Evolutionary conservation across 306 rosid genomes (phyloP).

Genomic region (Malus fusca): DNA sequence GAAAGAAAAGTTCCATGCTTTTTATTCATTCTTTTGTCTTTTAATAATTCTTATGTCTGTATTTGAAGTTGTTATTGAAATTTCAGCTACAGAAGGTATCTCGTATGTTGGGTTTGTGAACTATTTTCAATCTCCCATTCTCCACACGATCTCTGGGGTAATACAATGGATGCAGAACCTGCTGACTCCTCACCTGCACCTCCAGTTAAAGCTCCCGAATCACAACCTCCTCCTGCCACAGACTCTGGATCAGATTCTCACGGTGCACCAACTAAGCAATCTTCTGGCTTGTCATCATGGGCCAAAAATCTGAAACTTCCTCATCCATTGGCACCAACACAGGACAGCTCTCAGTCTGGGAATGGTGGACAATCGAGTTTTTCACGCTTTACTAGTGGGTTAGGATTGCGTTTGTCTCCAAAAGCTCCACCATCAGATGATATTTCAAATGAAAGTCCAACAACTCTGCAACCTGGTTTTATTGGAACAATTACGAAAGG

Average conservation of each 20-base stretch:
- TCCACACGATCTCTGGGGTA: constrained; percentile 7
- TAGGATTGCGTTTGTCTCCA: constrained; percentile 84
- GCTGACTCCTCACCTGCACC: constrained; percentile 36
- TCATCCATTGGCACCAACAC: constrained; percentile 55
- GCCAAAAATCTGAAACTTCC: constrained; percentile 75
- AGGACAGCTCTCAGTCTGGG: constrained; percentile 57
- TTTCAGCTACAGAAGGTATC: constrained; percentile 20
- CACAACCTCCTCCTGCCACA: constrained; percentile 27
- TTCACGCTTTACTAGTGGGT: constrained; percentile 79
- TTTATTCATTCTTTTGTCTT: not conserved
- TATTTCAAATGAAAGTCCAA: constrained; percentile 37
- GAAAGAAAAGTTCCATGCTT: not conserved
- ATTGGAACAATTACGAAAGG: constrained; percentile 79
- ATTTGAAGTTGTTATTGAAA: constrained; percentile 26
- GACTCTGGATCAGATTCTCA: constrained; percentile 34
- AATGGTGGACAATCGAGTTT: constrained; percentile 68
- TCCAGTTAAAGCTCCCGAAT: constrained; percentile 32
- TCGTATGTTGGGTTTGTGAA: constrained; percentile 24
- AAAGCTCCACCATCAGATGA: constrained; percentile 48
- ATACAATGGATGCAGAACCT: constrained; percentile 63
- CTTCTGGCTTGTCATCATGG: constrained; percentile 78
- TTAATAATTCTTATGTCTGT: not conserved
- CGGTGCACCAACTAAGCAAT: constrained; percentile 39
- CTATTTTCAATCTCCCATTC: constrained; percentile 23
- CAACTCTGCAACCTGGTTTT: constrained; percentile 56